Conservation (phyloP, 1,284 basidiomycete genomes). For the Thelephora terrestris region DNA sequence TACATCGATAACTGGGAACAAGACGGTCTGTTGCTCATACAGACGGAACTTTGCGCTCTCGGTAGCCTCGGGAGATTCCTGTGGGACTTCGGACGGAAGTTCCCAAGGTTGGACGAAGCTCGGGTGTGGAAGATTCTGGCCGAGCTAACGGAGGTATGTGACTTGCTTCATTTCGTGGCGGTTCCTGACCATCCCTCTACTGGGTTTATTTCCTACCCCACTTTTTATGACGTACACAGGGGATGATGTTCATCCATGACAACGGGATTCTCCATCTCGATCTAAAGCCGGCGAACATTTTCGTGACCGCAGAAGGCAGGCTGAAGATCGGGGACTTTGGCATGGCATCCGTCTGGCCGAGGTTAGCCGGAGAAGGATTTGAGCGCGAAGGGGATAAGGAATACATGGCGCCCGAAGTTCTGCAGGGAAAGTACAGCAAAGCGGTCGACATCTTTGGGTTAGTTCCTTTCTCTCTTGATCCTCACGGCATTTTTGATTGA, state of each 20-base stretch:
- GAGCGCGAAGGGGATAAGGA: conserved; percentile 96
- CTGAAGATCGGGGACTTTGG: conserved; percentile 99
- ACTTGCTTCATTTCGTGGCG: conserved; percentile 13
- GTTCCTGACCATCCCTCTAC: conserved; percentile 1
- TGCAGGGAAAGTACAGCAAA: conserved; percentile 85
- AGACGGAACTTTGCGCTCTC: conserved; percentile 89
- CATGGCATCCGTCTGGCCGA: conserved; percentile 85
- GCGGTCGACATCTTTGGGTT: conserved; percentile 96
- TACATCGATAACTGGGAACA: conserved; percentile 98
- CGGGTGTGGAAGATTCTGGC: conserved; percentile 95
- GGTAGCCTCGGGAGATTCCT: conserved; percentile 91
- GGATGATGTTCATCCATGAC: conserved; percentile 84
- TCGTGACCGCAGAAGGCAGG: conserved; percentile 81
- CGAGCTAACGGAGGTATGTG: conserved; percentile 79
- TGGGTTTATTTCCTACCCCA: background rate
- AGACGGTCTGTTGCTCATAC: conserved; percentile 82
- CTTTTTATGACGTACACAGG: conserved; percentile 31
- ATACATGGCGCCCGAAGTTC: conserved; percentile 97
- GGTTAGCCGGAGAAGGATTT: conserved; percentile 46
- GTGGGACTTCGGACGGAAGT: conserved; percentile 83
- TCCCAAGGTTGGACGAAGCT: conserved; percentile 83
- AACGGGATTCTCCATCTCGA: conserved; percentile 92
- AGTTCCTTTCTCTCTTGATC: conserved; percentile 21
- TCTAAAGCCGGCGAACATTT: conserved; percentile 96
- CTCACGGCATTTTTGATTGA: background rate